Evolutionary conservation across 768 basidiomycete species (phyloP).

Genomic region (Melanogaster broomeanus): DNA sequence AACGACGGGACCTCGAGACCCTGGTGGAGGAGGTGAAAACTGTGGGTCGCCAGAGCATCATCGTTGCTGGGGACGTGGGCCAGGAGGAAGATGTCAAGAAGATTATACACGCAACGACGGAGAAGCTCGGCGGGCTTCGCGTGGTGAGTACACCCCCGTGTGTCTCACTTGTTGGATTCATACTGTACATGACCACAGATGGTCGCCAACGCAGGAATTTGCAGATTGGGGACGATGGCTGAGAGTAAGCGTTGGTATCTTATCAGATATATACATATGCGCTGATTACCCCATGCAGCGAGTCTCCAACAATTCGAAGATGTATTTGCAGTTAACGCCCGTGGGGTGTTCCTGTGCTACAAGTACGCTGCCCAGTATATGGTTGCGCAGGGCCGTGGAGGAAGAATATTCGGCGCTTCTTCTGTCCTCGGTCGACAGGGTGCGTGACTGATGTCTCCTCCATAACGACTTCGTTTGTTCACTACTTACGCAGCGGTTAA

Average conservation of each 20-base stretch:
- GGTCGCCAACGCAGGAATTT: slow-evolving; percentile 9
- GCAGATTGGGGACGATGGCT: background rate
- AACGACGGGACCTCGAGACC: slow-evolving; percentile 8
- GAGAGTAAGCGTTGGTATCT: background rate
- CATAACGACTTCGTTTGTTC: too few species aligned
- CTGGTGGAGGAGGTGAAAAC: slow-evolving; percentile 9
- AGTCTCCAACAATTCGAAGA: slow-evolving; percentile 18
- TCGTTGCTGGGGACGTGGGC: slow-evolving; percentile 10
- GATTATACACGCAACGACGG: slow-evolving; percentile 9
- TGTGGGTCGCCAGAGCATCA: slow-evolving; percentile 3
- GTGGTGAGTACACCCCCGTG: slow-evolving; percentile 7
- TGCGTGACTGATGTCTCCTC: background rate
- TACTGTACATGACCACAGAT: background rate
- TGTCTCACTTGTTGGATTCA: background rate
- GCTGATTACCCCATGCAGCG: slow-evolving; percentile 1
- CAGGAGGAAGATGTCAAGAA: slow-evolving; percentile 16
- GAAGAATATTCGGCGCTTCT: slow-evolving; percentile 11
- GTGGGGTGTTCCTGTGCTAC: slow-evolving; percentile 21
- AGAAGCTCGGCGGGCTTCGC: slow-evolving; percentile 8
- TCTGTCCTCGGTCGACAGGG: slow-evolving; percentile 1
- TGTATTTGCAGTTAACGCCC: slow-evolving; percentile 18
- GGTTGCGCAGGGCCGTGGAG: slow-evolving; percentile 15
- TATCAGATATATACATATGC: background rate
- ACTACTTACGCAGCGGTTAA: too few species aligned
- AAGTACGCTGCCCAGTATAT: slow-evolving; percentile 17